These are phyloP conservation scores for Aphanomyces stellatus DNA, from an alignment of 352 stramenopile species.

Conservation along the genomic window DNA sequence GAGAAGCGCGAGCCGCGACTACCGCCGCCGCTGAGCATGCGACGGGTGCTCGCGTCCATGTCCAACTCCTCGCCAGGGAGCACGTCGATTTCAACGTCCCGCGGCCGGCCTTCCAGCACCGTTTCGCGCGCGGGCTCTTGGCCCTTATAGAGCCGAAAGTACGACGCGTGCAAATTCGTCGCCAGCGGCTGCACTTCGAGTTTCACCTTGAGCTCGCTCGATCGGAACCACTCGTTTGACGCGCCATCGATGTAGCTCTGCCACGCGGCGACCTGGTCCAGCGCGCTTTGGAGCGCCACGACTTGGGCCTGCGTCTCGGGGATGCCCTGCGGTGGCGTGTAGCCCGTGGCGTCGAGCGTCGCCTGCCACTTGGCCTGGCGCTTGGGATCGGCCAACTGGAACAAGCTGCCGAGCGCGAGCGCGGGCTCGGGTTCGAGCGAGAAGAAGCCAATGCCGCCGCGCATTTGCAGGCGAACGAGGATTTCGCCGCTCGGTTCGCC, in stretches of 20 bases:
- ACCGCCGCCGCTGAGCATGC: neutral
- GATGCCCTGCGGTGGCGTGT: neutral
- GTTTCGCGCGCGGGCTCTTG: neutral
- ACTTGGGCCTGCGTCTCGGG: neutral
- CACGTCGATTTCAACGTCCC: conserved; percentile 6
- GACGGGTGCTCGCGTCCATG: neutral
- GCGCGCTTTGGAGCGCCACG: neutral
- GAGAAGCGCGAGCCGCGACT: neutral
- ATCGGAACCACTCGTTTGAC: conserved; percentile 46
- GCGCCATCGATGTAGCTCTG: neutral
- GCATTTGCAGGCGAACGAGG: conserved; percentile 12
- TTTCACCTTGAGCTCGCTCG: conserved; percentile 70
- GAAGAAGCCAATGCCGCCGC: neutral
- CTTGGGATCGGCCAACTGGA: conserved; percentile 12
- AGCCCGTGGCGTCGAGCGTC: neutral
- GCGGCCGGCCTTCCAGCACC: conserved; percentile 1
- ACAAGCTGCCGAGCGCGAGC: neutral
- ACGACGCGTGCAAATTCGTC: conserved; percentile 80
- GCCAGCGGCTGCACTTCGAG: conserved; percentile 68
- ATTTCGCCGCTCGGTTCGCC: conserved; percentile 10
- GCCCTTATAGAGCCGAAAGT: conserved; percentile 52
- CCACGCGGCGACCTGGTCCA: conserved; percentile 2
- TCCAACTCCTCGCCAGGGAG: conserved; percentile 1
- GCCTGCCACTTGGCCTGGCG: neutral
- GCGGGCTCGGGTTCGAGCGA: conserved; percentile 2